Evolutionary conservation across 768 basidiomycete species (phyloP).

Genomic region (Lentinula sp.): DNA sequence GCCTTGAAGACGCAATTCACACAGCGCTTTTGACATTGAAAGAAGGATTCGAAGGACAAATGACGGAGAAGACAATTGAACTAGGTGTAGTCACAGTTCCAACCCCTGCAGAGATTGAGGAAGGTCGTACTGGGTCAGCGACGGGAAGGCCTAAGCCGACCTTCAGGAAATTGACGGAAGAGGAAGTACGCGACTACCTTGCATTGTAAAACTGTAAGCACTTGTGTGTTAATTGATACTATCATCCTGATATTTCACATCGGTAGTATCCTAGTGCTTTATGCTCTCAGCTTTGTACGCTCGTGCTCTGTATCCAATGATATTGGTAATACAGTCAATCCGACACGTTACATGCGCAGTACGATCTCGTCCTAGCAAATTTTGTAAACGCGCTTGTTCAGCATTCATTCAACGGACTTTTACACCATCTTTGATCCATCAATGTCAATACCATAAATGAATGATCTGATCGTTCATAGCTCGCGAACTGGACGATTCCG

Average conservation of each 20-base stretch:
- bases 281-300: neutral
- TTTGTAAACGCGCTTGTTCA: constrained; percentile 1
- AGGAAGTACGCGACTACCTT: constrained; percentile 95
- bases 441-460: neutral
- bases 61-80: constrained; percentile 99
- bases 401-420: constrained; percentile 1
- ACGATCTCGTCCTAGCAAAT: constrained; percentile 3
- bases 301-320: neutral
- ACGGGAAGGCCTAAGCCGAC: constrained; percentile 75
- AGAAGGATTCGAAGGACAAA: constrained; percentile 99
- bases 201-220: constrained; percentile 43
- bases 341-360: neutral
- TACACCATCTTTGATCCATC: constrained; percentile 4
- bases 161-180: constrained; percentile 93
- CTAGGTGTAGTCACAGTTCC: constrained; percentile 95
- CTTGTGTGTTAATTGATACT: neutral
- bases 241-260: neutral
- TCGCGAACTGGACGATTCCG: neutral
- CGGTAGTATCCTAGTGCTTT: neutral
- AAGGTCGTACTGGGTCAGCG: constrained; percentile 61
- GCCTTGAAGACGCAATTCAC: constrained; percentile 97
- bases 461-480: constrained; percentile 4
- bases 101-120: constrained; percentile 60
- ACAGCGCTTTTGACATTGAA: constrained; percentile 96
- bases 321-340: neutral